Base-by-base conservation (phyloP, 495 filamentous ascomycete species). In the Penicillium argentinense region DNA sequence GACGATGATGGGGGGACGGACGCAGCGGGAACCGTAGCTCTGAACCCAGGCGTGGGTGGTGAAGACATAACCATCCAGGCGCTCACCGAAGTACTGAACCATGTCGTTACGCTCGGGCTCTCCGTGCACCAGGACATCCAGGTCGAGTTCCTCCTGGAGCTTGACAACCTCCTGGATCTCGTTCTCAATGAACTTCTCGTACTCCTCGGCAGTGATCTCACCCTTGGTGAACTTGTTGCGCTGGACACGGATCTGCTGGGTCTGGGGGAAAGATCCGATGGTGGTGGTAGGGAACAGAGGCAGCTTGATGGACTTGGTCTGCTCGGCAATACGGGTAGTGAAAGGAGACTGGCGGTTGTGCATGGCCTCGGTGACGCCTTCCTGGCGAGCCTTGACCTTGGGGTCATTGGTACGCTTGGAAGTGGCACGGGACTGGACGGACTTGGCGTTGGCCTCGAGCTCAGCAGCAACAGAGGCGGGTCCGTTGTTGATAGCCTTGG, bases 31-130 rank as follows among this genome's bases (percentile, higher is more conserved):
- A 54, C 93, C 93, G 73, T 98, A 98, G 60, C 79, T 86, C 81
- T 98, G 93, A 33, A 98, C 93, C 93, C 93, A 98, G 57, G 86
- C 93, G 74, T 96, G 88, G 66, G 91, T 97, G 66, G 93, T 98
- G 83, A 98, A 98, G 63, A 90, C 90, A 72, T 97, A 98, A 66
- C 93, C 93, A 53, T 89, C 83, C 34, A 98, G 81, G 55, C 91
- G 85, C 82, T 98, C 93, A 70, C 93, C 93, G 63, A 98, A 98
- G 84, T 97, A 98, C 73, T 98, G 93, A 29, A 98, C 93, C 93
- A 98, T 98, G 84, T 98, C 93, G 74, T 97, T 97, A 71, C 93
- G 89, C 81, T 98, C 93, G 39, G 93, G 92, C 79, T 98, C 93
- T 64, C 93, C 93, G 77, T 98, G 93, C 49, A 98, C 93, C 64